A percentile compares a stretch with the other conserved stretches of the same genome.
Evolutionary conservation across 139 green algal genomes (phyloP).

Genomic region (Picochlorum sp.): DNA sequence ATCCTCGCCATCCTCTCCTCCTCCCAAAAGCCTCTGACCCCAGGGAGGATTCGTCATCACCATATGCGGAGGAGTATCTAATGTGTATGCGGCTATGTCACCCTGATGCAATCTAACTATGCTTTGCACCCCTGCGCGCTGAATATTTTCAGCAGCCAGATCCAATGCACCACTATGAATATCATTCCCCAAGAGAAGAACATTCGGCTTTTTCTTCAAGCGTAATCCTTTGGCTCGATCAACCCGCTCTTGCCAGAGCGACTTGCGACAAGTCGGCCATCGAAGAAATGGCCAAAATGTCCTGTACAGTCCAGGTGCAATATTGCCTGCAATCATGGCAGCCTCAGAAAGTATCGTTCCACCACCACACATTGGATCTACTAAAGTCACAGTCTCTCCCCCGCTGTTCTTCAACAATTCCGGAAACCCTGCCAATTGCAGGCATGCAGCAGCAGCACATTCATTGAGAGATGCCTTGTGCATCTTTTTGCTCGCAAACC

Average conservation of each 20-base stretch:
- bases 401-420: conserved; percentile 7
- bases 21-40: conserved; percentile 53
- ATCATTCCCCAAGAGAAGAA: conserved; percentile 58
- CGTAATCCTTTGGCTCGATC: conserved; percentile 15
- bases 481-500: conserved; percentile 65
- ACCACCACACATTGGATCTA: conserved; percentile 87
- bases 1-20: background rate
- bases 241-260: conserved; percentile 24
- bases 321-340: conserved; percentile 65
- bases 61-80: conserved; percentile 32
- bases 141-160: conserved; percentile 35
- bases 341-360: conserved; percentile 87
- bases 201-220: background rate
- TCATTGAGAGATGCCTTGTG: conserved; percentile 87
- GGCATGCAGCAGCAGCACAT: conserved; percentile 68
- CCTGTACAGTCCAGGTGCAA: conserved; percentile 64
- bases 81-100: conserved; percentile 36
- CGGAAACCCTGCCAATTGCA: conserved; percentile 57
- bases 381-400: conserved; percentile 30
- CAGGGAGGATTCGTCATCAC: conserved; percentile 87
- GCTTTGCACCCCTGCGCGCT: conserved; percentile 29
- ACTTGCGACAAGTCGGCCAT: conserved; percentile 49
- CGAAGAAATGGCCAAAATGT: conserved; percentile 53
- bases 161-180: conserved; percentile 39
- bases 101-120: conserved; percentile 33